These are phyloP conservation scores for Porogramme epimiltina DNA, from an alignment of 1,284 basidiomycete genomes.

Conservation along the genomic window DNA sequence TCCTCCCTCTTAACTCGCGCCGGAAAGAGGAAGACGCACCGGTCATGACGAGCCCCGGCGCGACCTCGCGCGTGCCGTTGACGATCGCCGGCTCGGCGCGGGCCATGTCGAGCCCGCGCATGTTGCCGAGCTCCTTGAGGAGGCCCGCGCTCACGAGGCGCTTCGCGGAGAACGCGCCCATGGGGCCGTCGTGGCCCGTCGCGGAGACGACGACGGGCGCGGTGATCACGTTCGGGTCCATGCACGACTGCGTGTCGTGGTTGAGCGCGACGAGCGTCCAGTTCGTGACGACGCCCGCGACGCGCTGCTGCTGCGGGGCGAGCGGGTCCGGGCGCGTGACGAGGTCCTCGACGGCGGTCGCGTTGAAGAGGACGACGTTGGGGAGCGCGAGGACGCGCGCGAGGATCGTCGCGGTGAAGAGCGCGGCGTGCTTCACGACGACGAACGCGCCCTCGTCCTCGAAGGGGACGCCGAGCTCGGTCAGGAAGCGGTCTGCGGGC, in stretches of 20 bases:
- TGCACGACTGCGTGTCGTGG: slow-evolving; percentile 83
- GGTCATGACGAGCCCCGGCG: slow-evolving; percentile 78
- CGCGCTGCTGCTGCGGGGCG: slow-evolving; percentile 54
- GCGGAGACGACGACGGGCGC: slow-evolving; percentile 74
- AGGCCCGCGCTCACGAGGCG: slow-evolving; percentile 78
- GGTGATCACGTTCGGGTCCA: slow-evolving; percentile 87
- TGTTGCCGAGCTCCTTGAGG: slow-evolving; percentile 79
- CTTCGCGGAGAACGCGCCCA: slow-evolving; percentile 87
- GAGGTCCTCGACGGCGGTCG: slow-evolving; percentile 78
- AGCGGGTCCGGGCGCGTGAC: slow-evolving; percentile 66
- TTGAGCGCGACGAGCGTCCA: slow-evolving; percentile 85
- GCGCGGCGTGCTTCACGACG: slow-evolving; percentile 80
- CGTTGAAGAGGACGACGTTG: slow-evolving; percentile 78
- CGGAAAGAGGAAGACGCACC: slow-evolving; percentile 41
- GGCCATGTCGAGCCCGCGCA: slow-evolving; percentile 81
- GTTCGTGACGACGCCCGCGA: slow-evolving; percentile 86
- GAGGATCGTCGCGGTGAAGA: slow-evolving; percentile 82
- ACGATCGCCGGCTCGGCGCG: slow-evolving; percentile 78
- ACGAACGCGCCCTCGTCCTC: slow-evolving; percentile 84
- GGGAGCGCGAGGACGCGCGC: slow-evolving; percentile 74
- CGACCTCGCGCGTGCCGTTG: slow-evolving; percentile 78
- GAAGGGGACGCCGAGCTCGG: slow-evolving; percentile 74
- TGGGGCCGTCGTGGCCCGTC: slow-evolving; percentile 79
- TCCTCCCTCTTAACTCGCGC: background rate
- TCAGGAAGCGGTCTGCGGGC: slow-evolving; percentile 76